Conservation (phyloP, 2,329 filamentous ascomycete species). For the Fusarium dlaminii region DNA sequence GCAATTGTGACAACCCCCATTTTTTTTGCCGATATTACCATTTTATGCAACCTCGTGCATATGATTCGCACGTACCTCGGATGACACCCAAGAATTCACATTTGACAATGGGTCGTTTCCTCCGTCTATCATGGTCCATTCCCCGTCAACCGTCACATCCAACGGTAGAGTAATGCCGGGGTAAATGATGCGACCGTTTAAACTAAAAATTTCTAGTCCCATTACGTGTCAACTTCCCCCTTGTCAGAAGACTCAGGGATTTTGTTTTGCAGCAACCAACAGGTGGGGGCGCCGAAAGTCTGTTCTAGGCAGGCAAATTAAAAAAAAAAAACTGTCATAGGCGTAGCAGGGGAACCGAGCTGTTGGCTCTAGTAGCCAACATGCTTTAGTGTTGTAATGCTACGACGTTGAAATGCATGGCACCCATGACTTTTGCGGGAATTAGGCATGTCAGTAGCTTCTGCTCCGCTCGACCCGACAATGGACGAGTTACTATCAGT, state of each 20-base stretch:
- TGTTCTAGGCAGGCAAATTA: background rate
- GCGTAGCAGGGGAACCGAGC: background rate
- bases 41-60: background rate
- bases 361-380: slow-evolving; percentile 10
- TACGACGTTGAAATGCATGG: background rate
- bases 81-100: background rate
- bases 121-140: background rate
- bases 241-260: background rate
- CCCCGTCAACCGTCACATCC: background rate
- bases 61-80: background rate
- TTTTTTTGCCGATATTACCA: background rate
- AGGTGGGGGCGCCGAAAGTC: background rate
- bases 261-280: background rate
- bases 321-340: background rate
- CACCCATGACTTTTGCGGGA: background rate
- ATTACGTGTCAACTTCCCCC: background rate
- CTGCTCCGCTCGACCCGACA: background rate
- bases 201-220: background rate
- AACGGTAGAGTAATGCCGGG: background rate
- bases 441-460: background rate
- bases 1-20: background rate
- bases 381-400: background rate
- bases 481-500: background rate
- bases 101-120: background rate
- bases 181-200: slow-evolving; percentile 5